phyloP scores from a whole-genome alignment of 331 rosid species.

The Phaseolus coccineus region DNA sequence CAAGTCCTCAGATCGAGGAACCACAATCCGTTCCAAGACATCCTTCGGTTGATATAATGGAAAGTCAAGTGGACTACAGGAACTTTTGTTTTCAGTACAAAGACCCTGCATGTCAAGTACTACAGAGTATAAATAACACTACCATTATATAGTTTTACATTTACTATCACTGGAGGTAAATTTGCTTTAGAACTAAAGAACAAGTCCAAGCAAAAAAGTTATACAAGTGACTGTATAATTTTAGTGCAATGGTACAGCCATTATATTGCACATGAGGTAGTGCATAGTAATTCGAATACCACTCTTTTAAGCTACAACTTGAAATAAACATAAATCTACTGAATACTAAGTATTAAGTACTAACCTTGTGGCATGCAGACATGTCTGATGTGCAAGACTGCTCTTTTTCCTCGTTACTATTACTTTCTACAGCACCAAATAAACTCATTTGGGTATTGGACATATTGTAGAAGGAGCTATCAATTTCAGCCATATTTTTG shows the following conservation, averaged over 20 bases:
- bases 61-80: constrained; percentile 66
- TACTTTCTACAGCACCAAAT: constrained; percentile 57
- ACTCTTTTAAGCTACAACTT: constrained; percentile 26
- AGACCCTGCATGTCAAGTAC: constrained; percentile 60
- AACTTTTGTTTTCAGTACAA: constrained; percentile 57
- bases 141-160: constrained; percentile 14
- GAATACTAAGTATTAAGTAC: constrained; percentile 35
- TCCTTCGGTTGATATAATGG: constrained; percentile 69
- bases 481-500: constrained; percentile 62
- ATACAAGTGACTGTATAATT: constrained; percentile 17
- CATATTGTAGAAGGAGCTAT: constrained; percentile 58
- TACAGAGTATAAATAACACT: constrained; percentile 38
- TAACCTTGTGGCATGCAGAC: constrained; percentile 67
- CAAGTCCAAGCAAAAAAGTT: constrained; percentile 18
- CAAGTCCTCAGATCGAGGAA: constrained; percentile 72
- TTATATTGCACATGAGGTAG: constrained; percentile 5
- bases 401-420: constrained; percentile 55
- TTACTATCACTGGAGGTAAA: constrained; percentile 11
- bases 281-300: not conserved
- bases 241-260: constrained; percentile 16
- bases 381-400: constrained; percentile 53
- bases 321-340: constrained; percentile 8
- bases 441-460: constrained; percentile 55
- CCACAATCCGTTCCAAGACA: constrained; percentile 69
- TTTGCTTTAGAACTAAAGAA: constrained; percentile 16